Evolutionary conservation across 306 rosid genomes (phyloP).

Genomic region (Lathyrus sativus): DNA sequence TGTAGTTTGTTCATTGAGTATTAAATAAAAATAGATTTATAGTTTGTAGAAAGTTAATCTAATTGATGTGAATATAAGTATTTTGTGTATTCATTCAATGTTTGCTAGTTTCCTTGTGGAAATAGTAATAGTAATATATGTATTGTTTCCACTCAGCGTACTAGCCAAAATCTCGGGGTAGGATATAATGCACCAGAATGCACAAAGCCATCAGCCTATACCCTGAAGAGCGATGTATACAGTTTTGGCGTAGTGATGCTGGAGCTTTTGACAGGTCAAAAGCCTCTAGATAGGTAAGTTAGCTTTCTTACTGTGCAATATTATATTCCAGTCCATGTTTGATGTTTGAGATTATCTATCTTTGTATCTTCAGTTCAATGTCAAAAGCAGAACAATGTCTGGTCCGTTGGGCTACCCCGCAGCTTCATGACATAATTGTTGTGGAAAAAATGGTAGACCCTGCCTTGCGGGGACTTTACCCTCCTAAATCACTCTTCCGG

Average conservation of each 20-base stretch:
- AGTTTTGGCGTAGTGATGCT: slow-evolving; percentile 92
- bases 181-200: slow-evolving; percentile 97
- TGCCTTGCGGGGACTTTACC: slow-evolving; percentile 82
- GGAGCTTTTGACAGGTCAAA: slow-evolving; percentile 84
- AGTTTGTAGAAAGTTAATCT: too few species aligned
- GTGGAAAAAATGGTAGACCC: slow-evolving; percentile 77
- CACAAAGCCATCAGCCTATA: slow-evolving; percentile 61
- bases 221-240: slow-evolving; percentile 76
- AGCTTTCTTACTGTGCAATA: slow-evolving; percentile 4
- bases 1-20: too few species aligned
- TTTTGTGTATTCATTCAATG: too few species aligned
- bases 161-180: slow-evolving; percentile 66
- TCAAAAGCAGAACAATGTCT: slow-evolving; percentile 65
- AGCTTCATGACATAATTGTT: slow-evolving; percentile 69
- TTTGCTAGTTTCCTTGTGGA: too few species aligned
- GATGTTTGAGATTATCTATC: slow-evolving; percentile 10
- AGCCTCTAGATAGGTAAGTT: slow-evolving; percentile 73
- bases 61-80: too few species aligned
- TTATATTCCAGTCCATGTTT: slow-evolving; percentile 20
- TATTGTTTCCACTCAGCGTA: slow-evolving; percentile 45
- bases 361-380: slow-evolving; percentile 50
- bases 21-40: too few species aligned
- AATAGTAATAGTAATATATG: neutral
- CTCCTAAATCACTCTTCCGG: slow-evolving; percentile 84
- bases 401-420: slow-evolving; percentile 85